phyloP scores from a whole-genome alignment of 495 filamentous ascomycete genomes.

The Neurospora pannonica region DNA sequence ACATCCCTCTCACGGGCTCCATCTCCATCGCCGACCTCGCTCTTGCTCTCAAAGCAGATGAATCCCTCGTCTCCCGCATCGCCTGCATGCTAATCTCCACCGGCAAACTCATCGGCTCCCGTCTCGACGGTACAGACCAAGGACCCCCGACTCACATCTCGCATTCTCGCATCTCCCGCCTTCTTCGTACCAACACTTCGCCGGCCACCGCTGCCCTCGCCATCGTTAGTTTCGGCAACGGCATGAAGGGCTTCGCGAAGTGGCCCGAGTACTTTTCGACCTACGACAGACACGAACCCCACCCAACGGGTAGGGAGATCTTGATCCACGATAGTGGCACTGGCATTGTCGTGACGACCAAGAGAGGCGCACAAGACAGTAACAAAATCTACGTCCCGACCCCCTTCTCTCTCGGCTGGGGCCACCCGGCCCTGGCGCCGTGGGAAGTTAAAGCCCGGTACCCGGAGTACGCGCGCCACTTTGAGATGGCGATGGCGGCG shows the following conservation, averaged over 20 bases:
- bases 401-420: conserved; percentile 21
- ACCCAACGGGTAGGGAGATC: not conserved
- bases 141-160: conserved; percentile 4
- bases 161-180: conserved; percentile 17
- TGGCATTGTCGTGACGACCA: not conserved
- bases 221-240: conserved; percentile 18
- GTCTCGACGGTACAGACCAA: not conserved
- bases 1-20: conserved; percentile 17
- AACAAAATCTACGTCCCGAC: not conserved
- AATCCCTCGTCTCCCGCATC: conserved; percentile 17
- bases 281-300: conserved; percentile 15
- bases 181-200: conserved; percentile 3
- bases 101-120: conserved; percentile 5
- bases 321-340: not conserved
- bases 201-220: conserved; percentile 6
- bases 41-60: conserved; percentile 12
- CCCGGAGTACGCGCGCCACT: conserved; percentile 10
- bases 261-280: conserved; percentile 20
- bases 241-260: conserved; percentile 13
- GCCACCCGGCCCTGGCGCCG: conserved; percentile 14
- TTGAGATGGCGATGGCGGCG: conserved; percentile 13
- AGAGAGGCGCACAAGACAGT: not conserved
- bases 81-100: conserved; percentile 12
- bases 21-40: conserved; percentile 21
- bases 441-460: conserved; percentile 23